Percentiles rank a stretch among this genome's conserved stretches.
Evolutionary conservation across 148 eudicot genomes (phyloP).

Genomic region (Tetragonia tetragonoides): DNA sequence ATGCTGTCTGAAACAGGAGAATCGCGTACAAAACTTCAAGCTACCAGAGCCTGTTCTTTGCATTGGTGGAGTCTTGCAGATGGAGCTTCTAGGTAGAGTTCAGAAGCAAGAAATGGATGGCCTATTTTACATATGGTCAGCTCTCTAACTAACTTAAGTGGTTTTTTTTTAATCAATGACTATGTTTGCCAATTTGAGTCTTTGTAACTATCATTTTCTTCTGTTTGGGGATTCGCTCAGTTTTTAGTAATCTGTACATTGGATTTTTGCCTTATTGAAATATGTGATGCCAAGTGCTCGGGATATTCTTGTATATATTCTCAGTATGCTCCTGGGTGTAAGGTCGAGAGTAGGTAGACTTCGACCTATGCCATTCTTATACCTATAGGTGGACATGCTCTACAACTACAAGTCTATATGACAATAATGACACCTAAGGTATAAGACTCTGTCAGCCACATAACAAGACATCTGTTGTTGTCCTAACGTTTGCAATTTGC

Average conservation of each 20-base stretch:
- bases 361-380: background rate
- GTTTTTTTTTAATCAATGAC: background rate
- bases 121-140: constrained; percentile 73
- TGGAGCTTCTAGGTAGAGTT: constrained; percentile 80
- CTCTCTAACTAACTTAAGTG: constrained; percentile 5
- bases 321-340: background rate
- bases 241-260: background rate
- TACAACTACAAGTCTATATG: background rate
- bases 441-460: too few relatives aligned
- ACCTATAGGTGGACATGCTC: background rate
- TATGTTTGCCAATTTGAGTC: constrained; percentile 2
- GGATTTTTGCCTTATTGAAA: background rate
- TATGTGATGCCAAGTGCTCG: background rate
- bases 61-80: constrained; percentile 71
- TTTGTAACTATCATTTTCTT: background rate
- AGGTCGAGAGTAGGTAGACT: background rate
- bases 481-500: too few relatives aligned
- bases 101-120: constrained; percentile 75
- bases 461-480: too few relatives aligned
- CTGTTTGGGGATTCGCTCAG: background rate
- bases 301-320: background rate
- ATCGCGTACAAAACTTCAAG: constrained; percentile 60
- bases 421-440: background rate
- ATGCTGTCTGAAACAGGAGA: constrained; percentile 49
- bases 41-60: constrained; percentile 78